Conservation (phyloP, 495 filamentous ascomycete genomes). For the Aspergillus kassunensis region DNA sequence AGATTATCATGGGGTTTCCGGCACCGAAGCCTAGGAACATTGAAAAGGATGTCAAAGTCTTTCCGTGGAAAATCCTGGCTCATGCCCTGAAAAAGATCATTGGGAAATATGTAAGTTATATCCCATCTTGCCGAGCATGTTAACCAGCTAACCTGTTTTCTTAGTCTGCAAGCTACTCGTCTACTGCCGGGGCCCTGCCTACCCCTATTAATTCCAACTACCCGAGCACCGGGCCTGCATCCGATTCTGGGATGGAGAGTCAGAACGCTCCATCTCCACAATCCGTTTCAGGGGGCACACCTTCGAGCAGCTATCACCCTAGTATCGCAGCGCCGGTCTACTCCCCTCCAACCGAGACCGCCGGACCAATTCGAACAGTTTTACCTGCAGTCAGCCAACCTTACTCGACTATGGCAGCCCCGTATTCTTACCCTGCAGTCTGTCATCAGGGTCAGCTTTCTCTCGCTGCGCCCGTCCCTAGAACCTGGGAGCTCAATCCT, state of each 20-base stretch:
- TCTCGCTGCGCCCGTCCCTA: slow-evolving; percentile 22
- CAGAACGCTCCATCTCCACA: slow-evolving; percentile 41
- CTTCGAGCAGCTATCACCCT: slow-evolving; percentile 30
- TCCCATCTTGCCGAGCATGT: background rate
- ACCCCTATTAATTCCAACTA: slow-evolving; percentile 38
- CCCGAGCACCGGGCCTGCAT: slow-evolving; percentile 35
- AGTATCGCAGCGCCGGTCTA: slow-evolving; percentile 26
- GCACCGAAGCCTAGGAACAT: slow-evolving; percentile 94
- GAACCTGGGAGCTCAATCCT: slow-evolving; percentile 36
- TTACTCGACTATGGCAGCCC: slow-evolving; percentile 27
- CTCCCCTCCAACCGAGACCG: slow-evolving; percentile 23
- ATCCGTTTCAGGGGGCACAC: slow-evolving; percentile 38
- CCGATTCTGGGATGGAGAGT: slow-evolving; percentile 40
- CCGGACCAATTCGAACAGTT: slow-evolving; percentile 27
- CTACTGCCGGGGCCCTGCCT: slow-evolving; percentile 42
- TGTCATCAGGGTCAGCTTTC: slow-evolving; percentile 31
- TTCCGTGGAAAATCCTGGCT: slow-evolving; percentile 82
- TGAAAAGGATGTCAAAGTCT: slow-evolving; percentile 98
- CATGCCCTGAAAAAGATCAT: slow-evolving; percentile 94
- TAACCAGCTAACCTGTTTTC: slow-evolving; percentile 7
- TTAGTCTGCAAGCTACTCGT: slow-evolving; percentile 52
- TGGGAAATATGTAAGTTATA: slow-evolving; percentile 85
- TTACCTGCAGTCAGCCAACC: slow-evolving; percentile 30
- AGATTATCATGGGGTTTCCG: slow-evolving; percentile 96
- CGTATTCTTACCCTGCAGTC: slow-evolving; percentile 34